Conservation (phyloP, 345 rosid genomes). For the Pistacia vera region DNA sequence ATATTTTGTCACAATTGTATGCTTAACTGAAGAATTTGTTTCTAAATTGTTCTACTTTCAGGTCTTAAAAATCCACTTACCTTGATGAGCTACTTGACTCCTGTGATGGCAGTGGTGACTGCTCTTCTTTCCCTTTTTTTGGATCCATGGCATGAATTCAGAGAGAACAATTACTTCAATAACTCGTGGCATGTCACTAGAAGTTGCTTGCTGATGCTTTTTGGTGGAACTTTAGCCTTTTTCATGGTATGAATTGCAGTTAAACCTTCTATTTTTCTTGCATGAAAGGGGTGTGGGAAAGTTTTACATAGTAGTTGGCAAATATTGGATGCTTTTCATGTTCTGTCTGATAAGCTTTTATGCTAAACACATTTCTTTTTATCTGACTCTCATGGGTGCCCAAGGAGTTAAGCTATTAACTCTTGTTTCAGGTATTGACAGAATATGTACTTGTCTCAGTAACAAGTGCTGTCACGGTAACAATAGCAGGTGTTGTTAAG, state of each 20-base stretch:
- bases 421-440: constrained; percentile 76
- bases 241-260: constrained; percentile 63
- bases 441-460: constrained; percentile 94
- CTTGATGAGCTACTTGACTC: constrained; percentile 84
- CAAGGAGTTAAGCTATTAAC: constrained; percentile 11
- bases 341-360: constrained; percentile 6
- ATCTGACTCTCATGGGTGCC: neutral
- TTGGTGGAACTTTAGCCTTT: constrained; percentile 96
- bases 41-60: constrained; percentile 33
- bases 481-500: constrained; percentile 98
- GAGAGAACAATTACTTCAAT: constrained; percentile 68
- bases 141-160: constrained; percentile 96
- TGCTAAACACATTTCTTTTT: constrained; percentile 10
- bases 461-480: constrained; percentile 98
- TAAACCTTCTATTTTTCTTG: neutral
- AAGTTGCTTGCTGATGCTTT: constrained; percentile 91
- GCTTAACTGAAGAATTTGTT: neutral
- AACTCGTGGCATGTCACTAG: constrained; percentile 72
- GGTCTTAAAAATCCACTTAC: constrained; percentile 92
- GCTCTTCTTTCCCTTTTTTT: constrained; percentile 77
- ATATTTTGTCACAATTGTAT: neutral
- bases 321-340: constrained; percentile 6
- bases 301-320: neutral
- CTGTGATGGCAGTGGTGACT: constrained; percentile 88
- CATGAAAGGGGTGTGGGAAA: neutral